Conservation (phyloP, 768 basidiomycete species). For the Leucocoprinus sp. region DNA sequence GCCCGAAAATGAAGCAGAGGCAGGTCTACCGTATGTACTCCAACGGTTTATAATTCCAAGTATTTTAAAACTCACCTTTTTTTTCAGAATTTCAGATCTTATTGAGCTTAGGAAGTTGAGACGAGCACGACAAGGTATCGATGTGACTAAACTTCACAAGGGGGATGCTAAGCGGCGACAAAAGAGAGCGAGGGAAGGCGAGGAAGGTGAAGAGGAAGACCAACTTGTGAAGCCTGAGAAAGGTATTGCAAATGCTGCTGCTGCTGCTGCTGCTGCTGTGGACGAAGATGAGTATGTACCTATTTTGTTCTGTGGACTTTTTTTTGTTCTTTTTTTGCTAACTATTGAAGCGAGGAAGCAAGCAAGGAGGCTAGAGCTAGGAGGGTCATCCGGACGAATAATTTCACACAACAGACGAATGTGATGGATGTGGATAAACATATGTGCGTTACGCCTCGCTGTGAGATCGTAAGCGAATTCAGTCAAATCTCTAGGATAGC, state of each 20-base stretch:
- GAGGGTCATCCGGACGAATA: slow-evolving; percentile 72
- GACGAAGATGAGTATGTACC: slow-evolving; percentile 57
- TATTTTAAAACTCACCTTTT: not conserved
- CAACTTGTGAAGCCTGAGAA: slow-evolving; percentile 35
- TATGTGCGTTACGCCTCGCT: slow-evolving; percentile 51
- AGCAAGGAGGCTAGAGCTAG: slow-evolving; percentile 66
- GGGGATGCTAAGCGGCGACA: slow-evolving; percentile 74
- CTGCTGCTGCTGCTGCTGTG: slow-evolving; percentile 24
- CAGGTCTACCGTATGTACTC: slow-evolving; percentile 40
- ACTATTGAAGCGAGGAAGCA: slow-evolving; percentile 42
- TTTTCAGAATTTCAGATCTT: slow-evolving; percentile 65
- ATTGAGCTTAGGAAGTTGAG: slow-evolving; percentile 76
- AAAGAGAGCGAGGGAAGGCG: slow-evolving; percentile 43
- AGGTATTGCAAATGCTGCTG: no score
- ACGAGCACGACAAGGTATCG: slow-evolving; percentile 73
- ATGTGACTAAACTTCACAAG: slow-evolving; percentile 73
- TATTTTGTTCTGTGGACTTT: not conserved
- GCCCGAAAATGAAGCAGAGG: slow-evolving; percentile 32
- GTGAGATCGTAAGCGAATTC: not conserved
- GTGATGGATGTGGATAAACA: slow-evolving; percentile 96
- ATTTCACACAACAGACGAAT: slow-evolving; percentile 97
- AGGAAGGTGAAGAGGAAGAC: slow-evolving; percentile 22
- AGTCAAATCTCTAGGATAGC: slow-evolving; percentile 64
- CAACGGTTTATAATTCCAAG: not conserved
- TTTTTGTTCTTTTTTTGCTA: slow-evolving; percentile 2